Percentiles rank a stretch among this genome's conserved stretches.
phyloP scores from a whole-genome alignment of 1,139 yeast species.

The Geotrichum macrosporum region DNA sequence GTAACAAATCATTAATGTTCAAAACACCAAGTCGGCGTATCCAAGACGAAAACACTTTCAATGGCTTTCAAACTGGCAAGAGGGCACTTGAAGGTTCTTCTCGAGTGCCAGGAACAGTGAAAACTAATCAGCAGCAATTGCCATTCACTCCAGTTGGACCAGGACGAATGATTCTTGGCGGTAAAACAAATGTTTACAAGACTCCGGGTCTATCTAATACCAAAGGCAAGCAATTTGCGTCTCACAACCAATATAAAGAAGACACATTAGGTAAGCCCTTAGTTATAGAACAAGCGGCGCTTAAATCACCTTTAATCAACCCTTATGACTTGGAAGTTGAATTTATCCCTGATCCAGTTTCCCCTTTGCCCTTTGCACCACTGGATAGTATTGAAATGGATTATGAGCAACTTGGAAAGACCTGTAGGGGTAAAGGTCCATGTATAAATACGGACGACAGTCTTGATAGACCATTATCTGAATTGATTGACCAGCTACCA shows the following conservation, averaged over 20 bases:
- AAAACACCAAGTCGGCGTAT: slow-evolving; percentile 14
- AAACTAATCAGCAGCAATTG: slow-evolving; percentile 3
- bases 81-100: slow-evolving; percentile 1
- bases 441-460: slow-evolving; percentile 15
- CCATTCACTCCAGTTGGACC: slow-evolving; percentile 15
- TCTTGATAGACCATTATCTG: slow-evolving; percentile 19
- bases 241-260: not conserved
- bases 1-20: slow-evolving; percentile 11
- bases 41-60: slow-evolving; percentile 11
- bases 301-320: slow-evolving; percentile 14
- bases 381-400: slow-evolving; percentile 29
- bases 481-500: slow-evolving; percentile 15
- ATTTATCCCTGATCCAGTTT: slow-evolving; percentile 24
- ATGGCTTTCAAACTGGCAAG: slow-evolving; percentile 12
- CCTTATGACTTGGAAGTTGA: slow-evolving; percentile 27
- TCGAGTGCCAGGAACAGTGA: slow-evolving; percentile 3
- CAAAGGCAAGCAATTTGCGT: slow-evolving; percentile 9
- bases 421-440: slow-evolving; percentile 18
- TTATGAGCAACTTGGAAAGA: slow-evolving; percentile 23
- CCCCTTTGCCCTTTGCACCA: slow-evolving; percentile 26
- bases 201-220: slow-evolving; percentile 9
- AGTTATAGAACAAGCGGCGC: not conserved
- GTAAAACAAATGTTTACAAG: slow-evolving; percentile 19
- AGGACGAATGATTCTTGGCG: slow-evolving; percentile 16
- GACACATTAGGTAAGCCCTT: not conserved